phyloP scores from a whole-genome alignment of 441 rosid genomes.

The Erodium chrysanthum region DNA sequence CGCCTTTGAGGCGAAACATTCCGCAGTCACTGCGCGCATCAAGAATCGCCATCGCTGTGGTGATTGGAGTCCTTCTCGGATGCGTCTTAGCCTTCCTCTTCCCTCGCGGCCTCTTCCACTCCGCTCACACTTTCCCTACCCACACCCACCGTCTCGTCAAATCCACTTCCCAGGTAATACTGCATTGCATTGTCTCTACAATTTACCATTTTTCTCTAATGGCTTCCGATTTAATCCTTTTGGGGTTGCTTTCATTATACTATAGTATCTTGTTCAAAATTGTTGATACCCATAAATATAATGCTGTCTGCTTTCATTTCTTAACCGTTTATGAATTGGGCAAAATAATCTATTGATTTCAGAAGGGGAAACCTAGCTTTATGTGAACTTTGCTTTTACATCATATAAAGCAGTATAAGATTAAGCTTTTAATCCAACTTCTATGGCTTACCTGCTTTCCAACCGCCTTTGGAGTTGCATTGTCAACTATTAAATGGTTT shows the following conservation, averaged over 20 bases:
- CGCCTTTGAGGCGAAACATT: not conserved
- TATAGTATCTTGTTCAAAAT: too few relatives aligned
- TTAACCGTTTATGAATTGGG: not conserved
- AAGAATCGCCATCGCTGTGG: not conserved
- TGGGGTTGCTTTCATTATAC: not conserved
- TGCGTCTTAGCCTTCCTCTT: not conserved
- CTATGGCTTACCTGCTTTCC: too few relatives aligned
- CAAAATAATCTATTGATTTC: too few relatives aligned
- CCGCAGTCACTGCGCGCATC: not conserved
- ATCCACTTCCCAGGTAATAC: not conserved
- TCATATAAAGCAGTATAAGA: too few relatives aligned
- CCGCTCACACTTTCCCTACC: not conserved
- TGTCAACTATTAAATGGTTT: not conserved
- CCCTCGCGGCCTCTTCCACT: not conserved
- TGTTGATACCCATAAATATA: too few relatives aligned
- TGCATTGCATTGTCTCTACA: not conserved
- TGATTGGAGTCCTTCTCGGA: not conserved
- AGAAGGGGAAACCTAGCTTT: too few relatives aligned
- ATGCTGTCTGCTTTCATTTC: not conserved
- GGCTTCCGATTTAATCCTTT: not conserved
- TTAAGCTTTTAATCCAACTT: too few relatives aligned
- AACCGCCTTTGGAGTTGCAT: not conserved
- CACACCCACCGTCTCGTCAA: not conserved
- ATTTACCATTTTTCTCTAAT: not conserved
- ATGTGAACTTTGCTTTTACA: too few relatives aligned